phyloP scores from a whole-genome alignment of 148 eudicot genomes.

The Spergularia bocconei region DNA sequence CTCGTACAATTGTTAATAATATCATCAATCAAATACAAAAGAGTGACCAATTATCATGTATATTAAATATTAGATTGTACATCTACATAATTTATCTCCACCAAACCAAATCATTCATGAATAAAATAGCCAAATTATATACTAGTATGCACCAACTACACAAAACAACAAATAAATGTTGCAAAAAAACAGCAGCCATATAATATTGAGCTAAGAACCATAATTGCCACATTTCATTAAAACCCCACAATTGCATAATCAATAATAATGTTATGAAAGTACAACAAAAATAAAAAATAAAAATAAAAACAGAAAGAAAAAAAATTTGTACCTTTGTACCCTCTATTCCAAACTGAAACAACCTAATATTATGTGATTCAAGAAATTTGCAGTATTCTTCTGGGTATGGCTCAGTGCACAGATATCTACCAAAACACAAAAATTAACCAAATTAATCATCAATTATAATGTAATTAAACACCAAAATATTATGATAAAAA shows the following conservation, averaged over 20 bases:
- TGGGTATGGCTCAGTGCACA: conserved; percentile 77
- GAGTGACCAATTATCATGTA: no score
- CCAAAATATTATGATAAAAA: not conserved
- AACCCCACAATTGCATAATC: no score
- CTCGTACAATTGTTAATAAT: no score
- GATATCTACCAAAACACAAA: conserved; percentile 38
- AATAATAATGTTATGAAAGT: no score
- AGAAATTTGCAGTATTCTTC: conserved; percentile 60
- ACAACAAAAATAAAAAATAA: not conserved
- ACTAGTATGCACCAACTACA: no score
- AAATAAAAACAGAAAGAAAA: not conserved
- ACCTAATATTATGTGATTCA: conserved; percentile 43
- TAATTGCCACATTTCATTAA: not conserved
- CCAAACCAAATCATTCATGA: not conserved
- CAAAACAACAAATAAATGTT: no score
- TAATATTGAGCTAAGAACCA: not conserved
- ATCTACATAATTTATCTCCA: not conserved
- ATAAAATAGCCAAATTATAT: no score
- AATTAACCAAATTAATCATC: not conserved
- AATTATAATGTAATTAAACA: not conserved
- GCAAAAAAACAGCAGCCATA: not conserved
- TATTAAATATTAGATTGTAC: not conserved
- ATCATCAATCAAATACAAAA: no score
- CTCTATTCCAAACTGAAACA: conserved; percentile 82
- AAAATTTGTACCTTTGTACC: conserved; percentile 64